Evolutionary conservation across 148 eudicot species (phyloP).

Genomic region (Camellia granthamiana): DNA sequence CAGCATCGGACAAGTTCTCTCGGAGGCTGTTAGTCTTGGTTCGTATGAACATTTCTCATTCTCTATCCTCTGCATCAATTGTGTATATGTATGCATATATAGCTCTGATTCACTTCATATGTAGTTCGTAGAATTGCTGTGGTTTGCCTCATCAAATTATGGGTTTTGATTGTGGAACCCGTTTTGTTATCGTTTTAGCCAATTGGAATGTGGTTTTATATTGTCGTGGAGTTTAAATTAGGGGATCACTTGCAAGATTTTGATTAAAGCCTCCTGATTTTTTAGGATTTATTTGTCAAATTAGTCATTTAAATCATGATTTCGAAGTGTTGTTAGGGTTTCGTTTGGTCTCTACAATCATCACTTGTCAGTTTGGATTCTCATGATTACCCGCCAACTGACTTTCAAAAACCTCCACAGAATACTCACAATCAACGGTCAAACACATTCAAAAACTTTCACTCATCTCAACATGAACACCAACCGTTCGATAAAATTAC

Average conservation of each 20-base stretch:
- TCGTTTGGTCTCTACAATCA: not conserved
- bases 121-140: not conserved
- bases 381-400: constrained; percentile 55
- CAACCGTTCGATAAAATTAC: constrained; percentile 62
- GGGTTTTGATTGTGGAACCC: not conserved
- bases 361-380: constrained; percentile 8
- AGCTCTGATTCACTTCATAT: not conserved
- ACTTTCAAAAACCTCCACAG: constrained; percentile 28
- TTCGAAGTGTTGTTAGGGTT: not conserved
- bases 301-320: not conserved
- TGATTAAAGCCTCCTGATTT: too few relatives aligned
- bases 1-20: constrained; percentile 48
- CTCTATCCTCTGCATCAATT: not conserved
- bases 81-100: not conserved
- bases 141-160: not conserved
- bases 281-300: too few relatives aligned
- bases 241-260: not conserved
- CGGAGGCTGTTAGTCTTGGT: constrained; percentile 56
- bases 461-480: constrained; percentile 45
- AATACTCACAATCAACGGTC: constrained; percentile 19
- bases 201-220: not conserved
- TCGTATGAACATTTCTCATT: not conserved
- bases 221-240: not conserved
- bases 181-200: not conserved
- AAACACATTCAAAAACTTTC: not conserved